Conservation (phyloP, 768 basidiomycete genomes). For the Mycena amicta region DNA sequence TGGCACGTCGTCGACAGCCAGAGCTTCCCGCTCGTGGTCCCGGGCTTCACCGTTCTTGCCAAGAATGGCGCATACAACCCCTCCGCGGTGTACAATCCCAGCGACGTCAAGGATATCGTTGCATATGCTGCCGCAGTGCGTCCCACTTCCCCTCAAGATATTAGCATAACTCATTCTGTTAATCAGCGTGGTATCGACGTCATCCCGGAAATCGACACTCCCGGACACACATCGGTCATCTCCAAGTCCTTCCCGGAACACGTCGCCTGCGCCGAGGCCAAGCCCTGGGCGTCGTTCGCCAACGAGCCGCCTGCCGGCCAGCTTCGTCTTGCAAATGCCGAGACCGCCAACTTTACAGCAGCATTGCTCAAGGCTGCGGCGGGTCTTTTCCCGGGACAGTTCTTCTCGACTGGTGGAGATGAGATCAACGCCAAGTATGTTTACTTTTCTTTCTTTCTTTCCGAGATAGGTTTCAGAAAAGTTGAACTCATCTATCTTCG, state of each 20-base stretch:
- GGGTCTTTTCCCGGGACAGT: conserved; percentile 36
- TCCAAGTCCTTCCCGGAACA: conserved; percentile 54
- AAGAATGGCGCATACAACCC: conserved; percentile 68
- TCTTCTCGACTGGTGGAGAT: conserved; percentile 67
- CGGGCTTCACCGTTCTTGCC: conserved; percentile 62
- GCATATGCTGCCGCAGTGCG: conserved; percentile 71
- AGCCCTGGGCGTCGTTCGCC: conserved; percentile 49
- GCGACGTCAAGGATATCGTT: conserved; percentile 62
- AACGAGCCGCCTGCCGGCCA: conserved; percentile 68
- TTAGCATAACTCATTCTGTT: conserved; percentile 1
- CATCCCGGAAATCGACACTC: conserved; percentile 63
- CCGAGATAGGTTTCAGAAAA: no score
- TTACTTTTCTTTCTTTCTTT: neutral
- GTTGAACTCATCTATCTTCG: neutral
- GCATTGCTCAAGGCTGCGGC: conserved; percentile 45
- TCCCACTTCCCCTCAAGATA: conserved; percentile 9
- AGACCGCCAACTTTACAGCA: conserved; percentile 46
- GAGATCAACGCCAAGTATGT: conserved; percentile 51
- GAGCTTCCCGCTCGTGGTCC: conserved; percentile 72
- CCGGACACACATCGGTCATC: conserved; percentile 63
- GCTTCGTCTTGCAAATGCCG: conserved; percentile 52
- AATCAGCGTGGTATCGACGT: conserved; percentile 58
- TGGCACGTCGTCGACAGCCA: conserved; percentile 88
- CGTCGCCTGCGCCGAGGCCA: conserved; percentile 50
- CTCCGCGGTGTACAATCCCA: conserved; percentile 50